Evolutionary conservation across 192 early-diverging fungal genomes (phyloP), one percentile per base, ranked within the genome.

Genomic region (Bifiguratus adelaidae): DNA sequence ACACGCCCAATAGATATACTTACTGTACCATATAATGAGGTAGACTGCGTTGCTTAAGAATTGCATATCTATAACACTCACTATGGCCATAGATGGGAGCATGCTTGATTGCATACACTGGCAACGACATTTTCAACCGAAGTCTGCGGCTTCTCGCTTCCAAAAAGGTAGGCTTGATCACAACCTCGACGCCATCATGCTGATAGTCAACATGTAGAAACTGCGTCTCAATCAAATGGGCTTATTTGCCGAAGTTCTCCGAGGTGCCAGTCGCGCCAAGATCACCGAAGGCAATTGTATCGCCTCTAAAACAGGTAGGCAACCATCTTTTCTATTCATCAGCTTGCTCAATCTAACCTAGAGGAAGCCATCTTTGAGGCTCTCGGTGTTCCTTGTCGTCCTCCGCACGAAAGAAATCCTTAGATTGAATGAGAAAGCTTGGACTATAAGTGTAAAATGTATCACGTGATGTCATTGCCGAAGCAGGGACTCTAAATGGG

Each of bases 91-190:
- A 62, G 30, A 26, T 53, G 2, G 65, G 60, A 4, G 58, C 64
- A 2, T 58, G 51, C 2, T 11, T 67, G 13, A 13, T 61, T 0
- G 54, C 54, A 19, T 67, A 62, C 13, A 63, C 58, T 0, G 64
- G 65, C 4, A 68, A 65, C 3, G 65, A 68, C 22, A 68, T 68
- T 13, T 68, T 55, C 26, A 68, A 68, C 40, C 47, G 64, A 11
- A 55, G 51, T 23, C 50, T 68, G 56, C 44, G 64, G 3, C 27
- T 68, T 15, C 45, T 67, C 30, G 65, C 65, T 34, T 20, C 44
- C 8, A 63, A 65, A 15, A 34, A 13, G 32, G 32, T 34, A 34
- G 11, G 15, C 15, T 34, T 34, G 15, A 34, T 34, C 32, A 13
- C 32, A 34, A 15, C 11, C 32, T 34, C 32, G 15, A 34, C 11